These are phyloP conservation scores for Tetradesmus obliquus DNA, from an alignment of 139 green algal genomes.

Conservation along the genomic window DNA sequence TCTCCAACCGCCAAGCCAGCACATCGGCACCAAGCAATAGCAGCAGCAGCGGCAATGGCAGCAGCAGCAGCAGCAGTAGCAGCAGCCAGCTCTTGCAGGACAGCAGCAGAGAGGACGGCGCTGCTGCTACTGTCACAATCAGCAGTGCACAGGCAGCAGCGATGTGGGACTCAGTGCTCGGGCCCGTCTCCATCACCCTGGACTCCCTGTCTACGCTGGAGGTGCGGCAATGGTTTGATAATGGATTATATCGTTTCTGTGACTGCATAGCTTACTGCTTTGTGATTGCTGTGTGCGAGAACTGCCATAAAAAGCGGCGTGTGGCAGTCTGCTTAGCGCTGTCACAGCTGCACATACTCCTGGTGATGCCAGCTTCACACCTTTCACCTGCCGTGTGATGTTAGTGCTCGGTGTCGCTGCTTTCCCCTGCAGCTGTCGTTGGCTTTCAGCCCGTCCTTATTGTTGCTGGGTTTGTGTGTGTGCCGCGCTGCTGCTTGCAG, in stretches of 20 bases:
- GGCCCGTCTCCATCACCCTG: constrained; percentile 13
- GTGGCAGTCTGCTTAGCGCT: neutral
- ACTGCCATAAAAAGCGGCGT: too few relatives aligned
- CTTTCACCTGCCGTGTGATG: too few relatives aligned
- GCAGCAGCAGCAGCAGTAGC: neutral
- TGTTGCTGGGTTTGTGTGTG: neutral
- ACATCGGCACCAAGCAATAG: neutral
- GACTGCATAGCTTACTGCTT: too few relatives aligned
- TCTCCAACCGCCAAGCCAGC: constrained; percentile 21
- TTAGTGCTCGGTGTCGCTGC: too few relatives aligned
- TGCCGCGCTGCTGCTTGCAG: constrained; percentile 13
- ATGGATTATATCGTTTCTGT: too few relatives aligned
- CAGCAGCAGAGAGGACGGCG: neutral
- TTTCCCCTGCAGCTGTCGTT: neutral
- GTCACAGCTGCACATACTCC: neutral
- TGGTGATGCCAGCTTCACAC: too few relatives aligned
- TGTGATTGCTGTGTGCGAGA: too few relatives aligned
- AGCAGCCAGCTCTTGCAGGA: neutral
- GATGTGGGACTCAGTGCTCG: neutral
- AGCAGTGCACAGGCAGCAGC: neutral
- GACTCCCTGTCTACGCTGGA: constrained; percentile 5
- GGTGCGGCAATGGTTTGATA: neutral
- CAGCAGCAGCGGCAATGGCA: neutral
- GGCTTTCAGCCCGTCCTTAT: too few relatives aligned
- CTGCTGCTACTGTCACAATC: neutral